Evolutionary conservation across 345 rosid genomes (phyloP).

Genomic region (Eucalyptus marginata): DNA sequence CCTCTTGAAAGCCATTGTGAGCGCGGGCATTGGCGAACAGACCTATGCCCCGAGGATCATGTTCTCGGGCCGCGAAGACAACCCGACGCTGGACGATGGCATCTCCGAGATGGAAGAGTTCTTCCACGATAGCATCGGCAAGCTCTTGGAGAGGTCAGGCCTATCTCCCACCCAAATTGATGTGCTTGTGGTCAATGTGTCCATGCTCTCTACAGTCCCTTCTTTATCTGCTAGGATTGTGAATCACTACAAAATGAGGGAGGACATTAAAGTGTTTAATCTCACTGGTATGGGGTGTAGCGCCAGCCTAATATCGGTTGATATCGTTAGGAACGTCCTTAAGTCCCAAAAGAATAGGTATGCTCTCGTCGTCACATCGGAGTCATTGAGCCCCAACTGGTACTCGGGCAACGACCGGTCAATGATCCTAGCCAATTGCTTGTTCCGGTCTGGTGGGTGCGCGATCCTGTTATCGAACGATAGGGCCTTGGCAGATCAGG

Average conservation of each 20-base stretch:
- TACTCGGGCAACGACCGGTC: constrained; percentile 72
- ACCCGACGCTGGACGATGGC: constrained; percentile 46
- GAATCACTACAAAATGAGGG: constrained; percentile 69
- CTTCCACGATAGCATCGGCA: constrained; percentile 44
- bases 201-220: constrained; percentile 58
- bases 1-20: constrained; percentile 35
- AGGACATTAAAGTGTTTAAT: constrained; percentile 56
- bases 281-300: constrained; percentile 92
- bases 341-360: constrained; percentile 31
- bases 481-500: constrained; percentile 20
- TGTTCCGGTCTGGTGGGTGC: constrained; percentile 83
- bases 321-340: constrained; percentile 51
- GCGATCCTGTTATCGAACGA: constrained; percentile 70
- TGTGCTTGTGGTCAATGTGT: constrained; percentile 66
- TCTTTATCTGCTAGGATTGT: constrained; percentile 55
- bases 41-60: constrained; percentile 27
- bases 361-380: constrained; percentile 64
- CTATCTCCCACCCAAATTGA: constrained; percentile 61
- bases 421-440: constrained; percentile 76
- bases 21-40: constrained; percentile 36
- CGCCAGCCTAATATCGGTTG: constrained; percentile 70
- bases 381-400: constrained; percentile 78
- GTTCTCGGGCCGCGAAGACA: constrained; percentile 28
- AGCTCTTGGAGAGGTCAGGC: constrained; percentile 47
- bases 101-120: constrained; percentile 85